phyloP scores from a whole-genome alignment of 2,329 filamentous ascomycete genomes.

The Alternaria consortialis region DNA sequence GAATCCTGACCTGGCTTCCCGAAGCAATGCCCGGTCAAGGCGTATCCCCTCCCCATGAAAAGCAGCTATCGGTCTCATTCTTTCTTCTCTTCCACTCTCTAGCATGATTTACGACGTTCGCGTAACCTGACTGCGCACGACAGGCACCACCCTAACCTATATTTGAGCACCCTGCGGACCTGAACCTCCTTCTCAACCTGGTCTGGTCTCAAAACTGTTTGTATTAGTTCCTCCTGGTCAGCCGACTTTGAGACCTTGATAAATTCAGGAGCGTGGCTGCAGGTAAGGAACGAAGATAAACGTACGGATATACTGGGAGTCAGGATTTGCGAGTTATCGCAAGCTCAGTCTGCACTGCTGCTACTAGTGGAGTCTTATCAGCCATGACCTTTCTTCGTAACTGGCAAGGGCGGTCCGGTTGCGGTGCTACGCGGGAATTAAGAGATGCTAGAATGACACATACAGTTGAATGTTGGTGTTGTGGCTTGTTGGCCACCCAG shows the following conservation, averaged over 20 bases:
- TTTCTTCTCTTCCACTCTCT: not conserved
- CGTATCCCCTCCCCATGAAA: conserved; percentile 8
- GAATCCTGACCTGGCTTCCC: conserved; percentile 3
- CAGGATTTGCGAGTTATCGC: not conserved
- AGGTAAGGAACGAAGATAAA: conserved; percentile 25
- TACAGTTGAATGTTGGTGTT: conserved; percentile 11
- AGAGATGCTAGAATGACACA: not conserved
- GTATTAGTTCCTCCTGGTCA: conserved; percentile 3
- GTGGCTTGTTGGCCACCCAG: not conserved
- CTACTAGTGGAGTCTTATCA: conserved; percentile 3
- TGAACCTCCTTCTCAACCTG: not conserved
- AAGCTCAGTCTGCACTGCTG: not conserved
- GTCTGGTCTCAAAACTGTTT: conserved; percentile 13
- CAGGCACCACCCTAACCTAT: conserved; percentile 16
- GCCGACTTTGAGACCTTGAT: conserved; percentile 18
- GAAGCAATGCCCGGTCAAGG: not conserved
- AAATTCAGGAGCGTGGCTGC: conserved; percentile 29
- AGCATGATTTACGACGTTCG: not conserved
- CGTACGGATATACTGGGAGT: conserved; percentile 17
- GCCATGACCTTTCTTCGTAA: not conserved
- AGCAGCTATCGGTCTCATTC: not conserved
- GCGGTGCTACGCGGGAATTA: not conserved
- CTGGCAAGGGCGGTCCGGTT: not conserved
- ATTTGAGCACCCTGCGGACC: not conserved
- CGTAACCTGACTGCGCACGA: conserved; percentile 12